Evolutionary conservation across 441 rosid genomes (phyloP).

Genomic region (Metrosideros polymorpha): DNA sequence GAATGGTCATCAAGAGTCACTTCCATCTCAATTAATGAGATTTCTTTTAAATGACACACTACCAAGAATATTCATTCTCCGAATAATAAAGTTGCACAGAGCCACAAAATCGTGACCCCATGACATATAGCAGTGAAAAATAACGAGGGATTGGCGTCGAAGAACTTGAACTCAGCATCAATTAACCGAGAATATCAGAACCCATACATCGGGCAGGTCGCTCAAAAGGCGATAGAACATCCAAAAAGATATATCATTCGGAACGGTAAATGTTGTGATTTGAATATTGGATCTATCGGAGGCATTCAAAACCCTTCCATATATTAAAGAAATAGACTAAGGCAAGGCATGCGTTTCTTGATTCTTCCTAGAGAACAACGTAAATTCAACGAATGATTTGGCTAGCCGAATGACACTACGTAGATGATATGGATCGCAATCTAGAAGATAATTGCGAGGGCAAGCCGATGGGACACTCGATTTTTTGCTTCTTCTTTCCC

Average conservation of each 20-base stretch:
- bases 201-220: neutral
- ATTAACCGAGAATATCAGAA: neutral
- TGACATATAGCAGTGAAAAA: rapidly evolving
- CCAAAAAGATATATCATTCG: neutral
- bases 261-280: neutral
- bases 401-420: too few relatives aligned
- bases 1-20: neutral
- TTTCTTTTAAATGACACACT: neutral
- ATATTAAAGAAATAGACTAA: neutral
- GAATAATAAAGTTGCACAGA: neutral
- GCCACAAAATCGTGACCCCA: neutral
- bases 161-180: neutral
- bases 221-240: neutral
- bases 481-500: neutral
- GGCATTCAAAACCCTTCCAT: neutral
- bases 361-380: neutral
- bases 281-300: rapidly evolving
- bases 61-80: neutral
- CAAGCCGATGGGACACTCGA: neutral
- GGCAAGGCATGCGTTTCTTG: neutral
- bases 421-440: neutral
- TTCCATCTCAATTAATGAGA: neutral
- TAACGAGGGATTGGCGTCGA: neutral
- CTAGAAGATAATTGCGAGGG: neutral
- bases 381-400: neutral